Conservation (phyloP, 2,329 filamentous ascomycete species). For the Colletotrichum magnum region DNA sequence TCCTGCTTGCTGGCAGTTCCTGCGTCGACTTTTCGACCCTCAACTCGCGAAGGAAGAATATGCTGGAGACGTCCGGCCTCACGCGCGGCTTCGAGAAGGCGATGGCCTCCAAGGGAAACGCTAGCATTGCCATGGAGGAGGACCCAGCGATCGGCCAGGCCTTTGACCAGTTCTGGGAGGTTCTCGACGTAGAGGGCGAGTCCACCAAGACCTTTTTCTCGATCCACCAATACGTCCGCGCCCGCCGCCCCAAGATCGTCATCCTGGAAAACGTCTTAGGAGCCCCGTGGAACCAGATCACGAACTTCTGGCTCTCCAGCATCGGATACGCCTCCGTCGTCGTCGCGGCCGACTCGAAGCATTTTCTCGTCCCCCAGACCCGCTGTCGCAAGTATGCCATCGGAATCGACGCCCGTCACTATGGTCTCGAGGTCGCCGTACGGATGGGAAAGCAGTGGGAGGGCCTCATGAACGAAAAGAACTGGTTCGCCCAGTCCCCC, state of each 20-base stretch:
- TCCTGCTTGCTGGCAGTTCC: constrained; percentile 80
- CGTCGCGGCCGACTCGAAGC: constrained; percentile 74
- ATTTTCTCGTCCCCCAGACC: constrained; percentile 82
- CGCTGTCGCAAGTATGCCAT: constrained; percentile 72
- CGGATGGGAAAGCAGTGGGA: constrained; percentile 60
- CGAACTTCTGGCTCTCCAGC: constrained; percentile 53
- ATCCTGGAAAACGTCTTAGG: constrained; percentile 79
- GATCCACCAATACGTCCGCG: constrained; percentile 69
- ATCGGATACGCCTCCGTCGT: constrained; percentile 69
- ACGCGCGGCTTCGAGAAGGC: constrained; percentile 64
- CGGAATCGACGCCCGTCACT: constrained; percentile 61
- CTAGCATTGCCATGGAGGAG: constrained; percentile 43
- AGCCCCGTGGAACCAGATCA: constrained; percentile 71
- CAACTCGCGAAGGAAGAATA: constrained; percentile 64
- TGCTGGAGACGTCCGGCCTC: constrained; percentile 63
- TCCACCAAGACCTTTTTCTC: constrained; percentile 76
- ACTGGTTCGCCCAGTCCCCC: constrained; percentile 65
- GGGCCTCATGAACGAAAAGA: constrained; percentile 59
- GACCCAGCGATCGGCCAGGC: neutral
- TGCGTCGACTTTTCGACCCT: constrained; percentile 82
- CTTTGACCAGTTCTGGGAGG: constrained; percentile 56
- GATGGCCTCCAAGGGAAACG: constrained; percentile 51
- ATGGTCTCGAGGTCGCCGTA: constrained; percentile 45
- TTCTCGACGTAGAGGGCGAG: constrained; percentile 74
- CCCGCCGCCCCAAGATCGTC: constrained; percentile 72